Evolutionary conservation across 2,329 filamentous ascomycete genomes (phyloP), one percentile per base, ranked within the genome.

Genomic region (Westerdykella aurantiaca): DNA sequence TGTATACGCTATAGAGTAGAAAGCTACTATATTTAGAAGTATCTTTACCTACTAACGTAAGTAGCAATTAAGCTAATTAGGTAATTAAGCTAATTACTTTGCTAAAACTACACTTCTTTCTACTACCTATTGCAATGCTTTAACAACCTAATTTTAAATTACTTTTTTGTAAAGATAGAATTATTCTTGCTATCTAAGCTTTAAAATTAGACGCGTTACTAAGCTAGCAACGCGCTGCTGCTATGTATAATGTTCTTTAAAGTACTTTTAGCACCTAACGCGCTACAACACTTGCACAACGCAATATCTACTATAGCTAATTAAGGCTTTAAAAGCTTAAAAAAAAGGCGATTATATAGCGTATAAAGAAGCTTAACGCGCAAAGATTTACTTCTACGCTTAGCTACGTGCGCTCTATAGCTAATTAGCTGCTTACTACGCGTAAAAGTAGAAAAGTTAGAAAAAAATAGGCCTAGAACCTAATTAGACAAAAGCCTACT

Each of bases 381-480:
- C 6, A 12, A 34, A 12, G 33, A 17, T 34, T 40, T 39, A 7
- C 41, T 5, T 43, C 43, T 45, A 45, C 41, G 17, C 25, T n/a
- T n/a, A n/a, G n/a, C n/a, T n/a, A n/a, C n/a, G n/a, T n/a, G n/a
- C n/a, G n/a, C n/a, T n/a, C n/a, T n/a, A 42, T 13, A 31, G 13
- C 31, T 14, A 34, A 41, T 23, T 51, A 34, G 46, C 50, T 21
- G 40, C 47, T 49, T 4, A 42, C 39, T 43, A 38, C 37, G 7
- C 41, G 46, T 21, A 38, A 39, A 41, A 34, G 34, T 18, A 34
- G 34, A 33, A 5, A 39, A 16, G 42, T 45, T 45, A 34, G 50
- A 31, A 33, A 43, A 34, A 49, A 51, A 11, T 51, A 42, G 50
- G 34, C 41, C 11, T 35, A n/a, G 6, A 45, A 14, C 41, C 39